phyloP scores from a whole-genome alignment of 129 eudicot genomes.

The Lactuca saligna region DNA sequence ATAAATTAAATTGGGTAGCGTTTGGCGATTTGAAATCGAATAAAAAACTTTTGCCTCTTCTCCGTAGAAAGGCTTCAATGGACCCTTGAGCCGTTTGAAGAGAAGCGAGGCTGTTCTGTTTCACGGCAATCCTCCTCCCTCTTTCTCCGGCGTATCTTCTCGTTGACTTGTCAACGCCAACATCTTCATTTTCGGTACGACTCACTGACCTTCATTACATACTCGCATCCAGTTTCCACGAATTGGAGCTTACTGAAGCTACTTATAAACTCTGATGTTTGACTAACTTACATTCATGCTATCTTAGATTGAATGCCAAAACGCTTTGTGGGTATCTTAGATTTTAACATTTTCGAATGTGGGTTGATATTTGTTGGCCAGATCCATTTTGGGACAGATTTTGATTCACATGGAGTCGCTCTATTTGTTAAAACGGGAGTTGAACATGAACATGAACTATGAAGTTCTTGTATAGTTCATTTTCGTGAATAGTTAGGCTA shows the following conservation, averaged over 20 bases:
- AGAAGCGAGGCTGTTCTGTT: neutral
- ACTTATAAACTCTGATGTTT: slow-evolving; percentile 1
- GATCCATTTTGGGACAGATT: slow-evolving; percentile 14
- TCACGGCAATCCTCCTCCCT: slow-evolving; percentile 2
- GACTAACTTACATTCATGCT: neutral
- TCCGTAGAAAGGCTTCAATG: neutral
- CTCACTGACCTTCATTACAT: neutral
- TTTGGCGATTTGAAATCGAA: slow-evolving; percentile 22
- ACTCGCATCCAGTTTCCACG: neutral
- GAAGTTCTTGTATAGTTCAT: slow-evolving; percentile 2
- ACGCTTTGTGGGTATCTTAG: neutral
- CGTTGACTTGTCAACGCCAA: slow-evolving; percentile 7
- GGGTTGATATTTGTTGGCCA: slow-evolving; percentile 11
- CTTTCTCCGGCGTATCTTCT: slow-evolving; percentile 8
- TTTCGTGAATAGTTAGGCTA: neutral
- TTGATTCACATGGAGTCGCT: slow-evolving; percentile 9
- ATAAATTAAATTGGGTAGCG: neutral
- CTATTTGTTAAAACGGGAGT: neutral
- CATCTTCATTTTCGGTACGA: slow-evolving; percentile 22
- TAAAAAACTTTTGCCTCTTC: slow-evolving; percentile 24
- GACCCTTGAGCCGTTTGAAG: slow-evolving; percentile 7
- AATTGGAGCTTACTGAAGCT: slow-evolving; percentile 2
- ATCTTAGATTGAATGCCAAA: neutral
- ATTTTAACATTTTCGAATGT: slow-evolving; percentile 9
- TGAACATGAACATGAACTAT: neutral